Percentiles rank a stretch among this genome's conserved stretches.
Conservation (phyloP, 2,329 filamentous ascomycete species). For the Fusarium siculi region DNA sequence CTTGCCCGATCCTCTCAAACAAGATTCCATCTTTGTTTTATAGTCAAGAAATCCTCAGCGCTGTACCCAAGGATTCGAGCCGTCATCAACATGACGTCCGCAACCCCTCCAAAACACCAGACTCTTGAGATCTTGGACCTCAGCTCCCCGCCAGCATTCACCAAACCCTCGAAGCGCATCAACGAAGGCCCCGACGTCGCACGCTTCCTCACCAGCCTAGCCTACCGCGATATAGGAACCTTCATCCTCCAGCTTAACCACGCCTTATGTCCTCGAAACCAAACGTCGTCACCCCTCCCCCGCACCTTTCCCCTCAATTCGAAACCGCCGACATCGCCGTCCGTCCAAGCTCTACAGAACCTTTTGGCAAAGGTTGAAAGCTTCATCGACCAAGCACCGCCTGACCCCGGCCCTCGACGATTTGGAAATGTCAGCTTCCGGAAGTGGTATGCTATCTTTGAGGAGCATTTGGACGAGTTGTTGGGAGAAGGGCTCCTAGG, state of each 20-base stretch:
- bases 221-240: slow-evolving; percentile 86
- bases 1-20: not conserved
- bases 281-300: slow-evolving; percentile 48
- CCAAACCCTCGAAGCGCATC: slow-evolving; percentile 80
- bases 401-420: slow-evolving; percentile 83
- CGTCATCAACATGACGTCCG: slow-evolving; percentile 36
- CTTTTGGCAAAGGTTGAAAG: slow-evolving; percentile 73
- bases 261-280: slow-evolving; percentile 78
- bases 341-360: slow-evolving; percentile 71
- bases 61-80: not conserved
- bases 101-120: slow-evolving; percentile 33
- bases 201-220: slow-evolving; percentile 81
- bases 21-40: not conserved
- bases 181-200: slow-evolving; percentile 84
- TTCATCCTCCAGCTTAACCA: slow-evolving; percentile 93
- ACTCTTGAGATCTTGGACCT: slow-evolving; percentile 62
- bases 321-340: slow-evolving; percentile 55
- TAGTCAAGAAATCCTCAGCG: rapidly evolving
- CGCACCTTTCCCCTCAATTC: slow-evolving; percentile 57
- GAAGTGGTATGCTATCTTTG: slow-evolving; percentile 79
- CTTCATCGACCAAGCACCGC: slow-evolving; percentile 82
- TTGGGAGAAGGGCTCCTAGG: slow-evolving; percentile 46
- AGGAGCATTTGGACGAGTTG: slow-evolving; percentile 61
- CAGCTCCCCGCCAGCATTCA: slow-evolving; percentile 64
- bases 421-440: slow-evolving; percentile 95